These are phyloP conservation scores for Penicillium hesseltinei DNA, from an alignment of 2,329 filamentous ascomycete genomes.

Conservation along the genomic window DNA sequence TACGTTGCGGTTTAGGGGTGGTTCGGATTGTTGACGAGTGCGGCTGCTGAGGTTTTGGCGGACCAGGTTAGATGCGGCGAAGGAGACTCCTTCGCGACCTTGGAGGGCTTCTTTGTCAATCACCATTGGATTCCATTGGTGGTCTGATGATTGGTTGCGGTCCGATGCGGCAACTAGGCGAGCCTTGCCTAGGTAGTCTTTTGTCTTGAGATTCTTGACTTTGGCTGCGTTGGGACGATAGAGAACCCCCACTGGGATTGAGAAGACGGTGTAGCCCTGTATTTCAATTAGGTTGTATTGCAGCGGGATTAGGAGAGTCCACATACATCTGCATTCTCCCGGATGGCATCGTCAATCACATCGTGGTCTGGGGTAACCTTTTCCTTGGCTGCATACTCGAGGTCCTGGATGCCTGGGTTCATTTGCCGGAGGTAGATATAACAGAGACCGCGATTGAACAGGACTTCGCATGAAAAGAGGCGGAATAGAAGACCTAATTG, in stretches of 20 bases:
- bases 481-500: slow-evolving; percentile 95
- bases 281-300: not conserved
- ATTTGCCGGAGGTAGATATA: slow-evolving; percentile 96
- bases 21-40: slow-evolving; percentile 77
- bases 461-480: slow-evolving; percentile 92
- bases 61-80: slow-evolving; percentile 87
- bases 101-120: slow-evolving; percentile 58
- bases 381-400: slow-evolving; percentile 87
- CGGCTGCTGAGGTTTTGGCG: slow-evolving; percentile 78
- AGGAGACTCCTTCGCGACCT: slow-evolving; percentile 86
- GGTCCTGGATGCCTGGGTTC: slow-evolving; percentile 85
- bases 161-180: slow-evolving; percentile 86
- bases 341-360: slow-evolving; percentile 95
- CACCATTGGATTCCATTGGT: slow-evolving; percentile 79
- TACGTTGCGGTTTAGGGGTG: slow-evolving; percentile 72
- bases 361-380: slow-evolving; percentile 96
- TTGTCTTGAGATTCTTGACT: slow-evolving; percentile 95
- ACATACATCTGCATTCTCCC: slow-evolving; percentile 81
- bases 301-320: not conserved
- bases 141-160: slow-evolving; percentile 60
- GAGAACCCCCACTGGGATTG: slow-evolving; percentile 90
- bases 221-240: slow-evolving; percentile 97
- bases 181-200: slow-evolving; percentile 97
- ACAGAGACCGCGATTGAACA: slow-evolving; percentile 95
- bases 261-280: slow-evolving; percentile 96